Conservation (phyloP, 2,329 filamentous ascomycete genomes). For the Chalaropsis ovoidea region DNA sequence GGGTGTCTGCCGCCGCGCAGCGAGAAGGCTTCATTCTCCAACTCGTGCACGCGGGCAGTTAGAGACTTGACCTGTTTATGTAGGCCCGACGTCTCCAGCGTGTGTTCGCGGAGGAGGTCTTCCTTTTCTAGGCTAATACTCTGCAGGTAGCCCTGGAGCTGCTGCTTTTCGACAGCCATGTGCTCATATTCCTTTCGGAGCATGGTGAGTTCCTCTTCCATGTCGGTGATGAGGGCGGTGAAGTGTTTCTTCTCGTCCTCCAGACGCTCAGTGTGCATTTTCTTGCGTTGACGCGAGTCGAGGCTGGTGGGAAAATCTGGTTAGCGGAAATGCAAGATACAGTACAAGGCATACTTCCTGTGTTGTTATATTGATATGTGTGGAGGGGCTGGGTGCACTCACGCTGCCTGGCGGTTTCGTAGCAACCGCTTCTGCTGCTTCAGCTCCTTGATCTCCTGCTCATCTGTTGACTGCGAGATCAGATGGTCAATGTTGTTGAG, state of each 20-base stretch:
- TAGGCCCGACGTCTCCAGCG: slow-evolving; percentile 79
- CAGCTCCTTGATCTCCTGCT: slow-evolving; percentile 91
- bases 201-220: slow-evolving; percentile 66
- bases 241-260: slow-evolving; percentile 95
- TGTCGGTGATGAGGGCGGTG: slow-evolving; percentile 60
- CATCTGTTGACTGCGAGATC: slow-evolving; percentile 77
- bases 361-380: no score
- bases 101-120: slow-evolving; percentile 79
- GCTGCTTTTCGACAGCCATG: slow-evolving; percentile 62
- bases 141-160: slow-evolving; percentile 65
- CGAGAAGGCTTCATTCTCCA: slow-evolving; percentile 41
- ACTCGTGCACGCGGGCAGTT: slow-evolving; percentile 57
- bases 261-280: slow-evolving; percentile 91
- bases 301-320: slow-evolving; percentile 46
- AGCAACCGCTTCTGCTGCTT: slow-evolving; percentile 96
- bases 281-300: slow-evolving; percentile 94
- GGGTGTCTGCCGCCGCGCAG: slow-evolving; percentile 42
- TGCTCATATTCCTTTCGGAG: slow-evolving; percentile 61
- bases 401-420: slow-evolving; percentile 94
- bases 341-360: no score
- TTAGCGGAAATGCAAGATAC: not conserved
- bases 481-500: slow-evolving; percentile 89
- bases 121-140: slow-evolving; percentile 77
- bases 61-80: slow-evolving; percentile 86
- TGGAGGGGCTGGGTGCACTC: slow-evolving; percentile 38